phyloP scores from a whole-genome alignment of 495 filamentous ascomycete species.

The Neurospora africana region DNA sequence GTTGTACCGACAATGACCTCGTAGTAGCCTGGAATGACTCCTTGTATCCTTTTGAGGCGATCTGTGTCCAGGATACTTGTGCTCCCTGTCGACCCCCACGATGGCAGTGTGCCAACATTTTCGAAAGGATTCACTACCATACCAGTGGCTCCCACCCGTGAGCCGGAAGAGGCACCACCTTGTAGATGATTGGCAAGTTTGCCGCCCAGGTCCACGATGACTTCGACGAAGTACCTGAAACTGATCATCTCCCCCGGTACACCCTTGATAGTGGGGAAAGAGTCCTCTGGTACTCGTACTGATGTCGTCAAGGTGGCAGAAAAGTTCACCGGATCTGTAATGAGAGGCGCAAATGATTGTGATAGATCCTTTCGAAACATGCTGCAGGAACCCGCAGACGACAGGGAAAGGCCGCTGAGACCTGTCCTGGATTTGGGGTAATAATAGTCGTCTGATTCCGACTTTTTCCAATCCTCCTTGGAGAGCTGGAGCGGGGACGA shows the following conservation, averaged over 20 bases:
- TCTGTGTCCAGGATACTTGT: conserved; percentile 84
- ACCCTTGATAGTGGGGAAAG: conserved; percentile 81
- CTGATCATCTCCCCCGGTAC: conserved; percentile 87
- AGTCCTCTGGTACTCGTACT: conserved; percentile 77
- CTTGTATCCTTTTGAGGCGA: conserved; percentile 73
- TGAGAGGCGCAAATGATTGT: conserved; percentile 75
- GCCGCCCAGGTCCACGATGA: conserved; percentile 82
- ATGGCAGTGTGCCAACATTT: conserved; percentile 23
- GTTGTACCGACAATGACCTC: conserved; percentile 82
- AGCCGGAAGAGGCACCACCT: conserved; percentile 28
- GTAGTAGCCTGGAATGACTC: conserved; percentile 70
- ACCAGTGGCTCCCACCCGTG: conserved; percentile 5
- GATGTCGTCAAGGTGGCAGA: conserved; percentile 66
- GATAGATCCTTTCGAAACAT: conserved; percentile 88
- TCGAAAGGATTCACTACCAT: conserved; percentile 21
- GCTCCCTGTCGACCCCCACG: conserved; percentile 38
- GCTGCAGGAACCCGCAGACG: conserved; percentile 70
- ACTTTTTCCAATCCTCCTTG: conserved; percentile 54
- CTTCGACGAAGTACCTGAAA: conserved; percentile 88
- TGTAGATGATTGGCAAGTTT: conserved; percentile 56
- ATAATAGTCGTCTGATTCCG: conserved; percentile 45
- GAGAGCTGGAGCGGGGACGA: conserved; percentile 53
- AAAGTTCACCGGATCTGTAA: conserved; percentile 72
- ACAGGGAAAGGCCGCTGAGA: conserved; percentile 70
- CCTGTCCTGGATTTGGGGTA: conserved; percentile 65